These are phyloP conservation scores for Jaapia argillacea DNA, from an alignment of 768 basidiomycete species.

Conservation along the genomic window DNA sequence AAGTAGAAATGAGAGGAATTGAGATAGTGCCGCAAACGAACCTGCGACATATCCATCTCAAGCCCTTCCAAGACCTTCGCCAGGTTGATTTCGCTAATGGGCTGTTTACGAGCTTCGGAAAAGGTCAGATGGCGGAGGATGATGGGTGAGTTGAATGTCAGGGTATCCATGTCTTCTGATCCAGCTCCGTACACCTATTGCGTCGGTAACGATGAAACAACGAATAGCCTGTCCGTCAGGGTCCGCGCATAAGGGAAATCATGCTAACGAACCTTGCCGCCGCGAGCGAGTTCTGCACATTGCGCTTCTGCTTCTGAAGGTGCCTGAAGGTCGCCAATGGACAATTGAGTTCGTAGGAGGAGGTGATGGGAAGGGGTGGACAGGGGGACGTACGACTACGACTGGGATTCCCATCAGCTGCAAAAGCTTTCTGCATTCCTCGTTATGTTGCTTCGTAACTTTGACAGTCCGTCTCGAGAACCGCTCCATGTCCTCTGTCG, in stretches of 20 bases:
- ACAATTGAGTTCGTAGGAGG: no score
- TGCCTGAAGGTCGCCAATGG: conserved; percentile 41
- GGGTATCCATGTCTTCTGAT: conserved; percentile 99
- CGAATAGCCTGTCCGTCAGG: neutral
- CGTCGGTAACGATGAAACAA: conserved; percentile 1
- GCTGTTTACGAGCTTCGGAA: conserved; percentile 94
- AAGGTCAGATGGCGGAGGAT: conserved; percentile 95
- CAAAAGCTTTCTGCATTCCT: conserved; percentile 83
- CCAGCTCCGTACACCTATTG: conserved; percentile 96
- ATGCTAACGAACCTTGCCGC: conserved; percentile 63
- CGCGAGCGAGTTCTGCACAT: conserved; percentile 95
- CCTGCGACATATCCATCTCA: conserved; percentile 87
- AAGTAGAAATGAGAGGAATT: neutral
- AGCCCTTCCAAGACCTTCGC: conserved; percentile 79
- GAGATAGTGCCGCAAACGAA: no score
- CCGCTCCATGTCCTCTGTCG: conserved; percentile 85
- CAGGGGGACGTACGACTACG: conserved; percentile 57
- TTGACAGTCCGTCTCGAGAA: conserved; percentile 87
- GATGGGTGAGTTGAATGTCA: conserved; percentile 89
- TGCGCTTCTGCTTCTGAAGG: conserved; percentile 99
- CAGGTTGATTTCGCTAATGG: conserved; percentile 88
- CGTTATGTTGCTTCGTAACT: conserved; percentile 93
- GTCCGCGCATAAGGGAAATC: neutral
- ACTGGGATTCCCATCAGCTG: conserved; percentile 96
- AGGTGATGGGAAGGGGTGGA: no score